Percentiles rank a stretch among this genome's conserved stretches.
Evolutionary conservation across 345 rosid species (phyloP).

Genomic region (Eutrema heterophyllum): DNA sequence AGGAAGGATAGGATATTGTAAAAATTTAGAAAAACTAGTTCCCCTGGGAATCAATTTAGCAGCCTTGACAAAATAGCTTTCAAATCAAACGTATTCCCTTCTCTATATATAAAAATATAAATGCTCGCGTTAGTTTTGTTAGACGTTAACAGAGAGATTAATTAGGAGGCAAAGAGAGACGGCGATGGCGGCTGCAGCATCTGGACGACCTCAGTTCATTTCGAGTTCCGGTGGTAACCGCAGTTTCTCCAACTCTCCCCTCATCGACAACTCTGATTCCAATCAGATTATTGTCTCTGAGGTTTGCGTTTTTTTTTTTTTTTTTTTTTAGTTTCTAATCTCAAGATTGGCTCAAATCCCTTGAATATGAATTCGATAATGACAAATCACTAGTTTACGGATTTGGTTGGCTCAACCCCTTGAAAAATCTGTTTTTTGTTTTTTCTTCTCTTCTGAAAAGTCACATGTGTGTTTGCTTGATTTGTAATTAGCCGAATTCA

Average conservation of each 20-base stretch:
- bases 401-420: too few species aligned
- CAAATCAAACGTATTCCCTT: too few species aligned
- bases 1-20: too few species aligned
- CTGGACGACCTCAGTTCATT: constrained; percentile 74
- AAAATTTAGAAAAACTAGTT: too few species aligned
- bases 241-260: constrained; percentile 61
- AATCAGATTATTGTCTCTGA: constrained; percentile 78
- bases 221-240: constrained; percentile 48
- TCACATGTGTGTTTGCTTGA: neutral
- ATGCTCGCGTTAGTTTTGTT: neutral
- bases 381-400: neutral
- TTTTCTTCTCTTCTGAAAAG: neutral
- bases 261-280: constrained; percentile 49
- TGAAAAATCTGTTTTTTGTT: neutral
- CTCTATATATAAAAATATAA: neutral
- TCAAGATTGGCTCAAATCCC: neutral
- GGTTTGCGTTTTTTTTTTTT: constrained; percentile 31
- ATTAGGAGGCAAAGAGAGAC: neutral
- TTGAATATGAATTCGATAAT: neutral
- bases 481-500: neutral
- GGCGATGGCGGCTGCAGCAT: constrained; percentile 36
- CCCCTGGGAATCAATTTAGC: too few species aligned
- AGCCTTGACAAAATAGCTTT: too few species aligned
- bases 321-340: neutral
- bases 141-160: neutral